Evolutionary conservation across 345 rosid genomes (phyloP).

Genomic region (Hirschfeldia incana): DNA sequence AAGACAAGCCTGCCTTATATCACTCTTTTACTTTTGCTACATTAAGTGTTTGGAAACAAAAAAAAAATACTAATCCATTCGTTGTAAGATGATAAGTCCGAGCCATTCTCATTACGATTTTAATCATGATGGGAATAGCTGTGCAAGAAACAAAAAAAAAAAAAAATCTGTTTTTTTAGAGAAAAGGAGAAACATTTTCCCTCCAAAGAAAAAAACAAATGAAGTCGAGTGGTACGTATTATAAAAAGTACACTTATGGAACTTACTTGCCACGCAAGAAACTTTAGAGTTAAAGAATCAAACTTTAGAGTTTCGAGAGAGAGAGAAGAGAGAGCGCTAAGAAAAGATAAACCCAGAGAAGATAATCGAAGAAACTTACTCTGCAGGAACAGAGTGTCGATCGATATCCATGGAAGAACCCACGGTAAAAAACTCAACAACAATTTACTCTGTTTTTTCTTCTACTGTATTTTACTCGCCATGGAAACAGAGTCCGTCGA

Average conservation of each 20-base stretch:
- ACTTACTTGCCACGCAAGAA: neutral
- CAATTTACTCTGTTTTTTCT: neutral
- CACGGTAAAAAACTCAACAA: neutral
- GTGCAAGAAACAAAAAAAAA: neutral
- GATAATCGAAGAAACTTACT: neutral
- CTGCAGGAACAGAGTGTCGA: neutral
- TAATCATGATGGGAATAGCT: neutral
- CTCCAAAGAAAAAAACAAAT: neutral
- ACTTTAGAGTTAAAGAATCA: neutral
- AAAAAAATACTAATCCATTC: neutral
- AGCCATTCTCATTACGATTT: no score
- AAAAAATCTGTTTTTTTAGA: no score
- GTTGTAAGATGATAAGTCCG: neutral
- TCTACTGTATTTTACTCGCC: neutral
- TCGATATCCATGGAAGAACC: neutral
- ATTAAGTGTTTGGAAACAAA: neutral
- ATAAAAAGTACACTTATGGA: neutral
- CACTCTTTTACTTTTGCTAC: neutral
- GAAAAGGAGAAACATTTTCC: neutral
- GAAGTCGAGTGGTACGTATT: neutral
- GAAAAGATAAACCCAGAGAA: neutral
- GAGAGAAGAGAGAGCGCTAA: neutral
- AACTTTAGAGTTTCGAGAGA: neutral
- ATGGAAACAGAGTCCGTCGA: constrained; percentile 2
- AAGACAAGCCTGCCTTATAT: neutral